Evolutionary conservation across 805 yeast genomes (phyloP).

Genomic region (Pichia scutulata): DNA sequence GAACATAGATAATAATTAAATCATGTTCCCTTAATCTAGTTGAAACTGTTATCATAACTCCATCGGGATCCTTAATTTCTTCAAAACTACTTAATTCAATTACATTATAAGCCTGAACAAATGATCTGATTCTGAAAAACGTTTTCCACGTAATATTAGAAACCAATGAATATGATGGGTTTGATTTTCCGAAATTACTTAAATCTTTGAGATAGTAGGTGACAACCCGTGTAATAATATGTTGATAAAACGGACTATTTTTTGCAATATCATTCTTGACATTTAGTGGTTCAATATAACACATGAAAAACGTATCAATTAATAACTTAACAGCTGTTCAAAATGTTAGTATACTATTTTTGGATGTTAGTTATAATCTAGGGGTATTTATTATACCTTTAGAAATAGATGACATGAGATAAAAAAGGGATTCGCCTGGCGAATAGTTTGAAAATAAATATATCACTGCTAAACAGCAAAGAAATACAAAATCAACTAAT

Average conservation of each 20-base stretch:
- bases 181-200: conserved; percentile 7
- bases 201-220: conserved; percentile 17
- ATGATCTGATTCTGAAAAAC: conserved; percentile 24
- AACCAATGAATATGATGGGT: conserved; percentile 23
- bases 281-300: conserved; percentile 27
- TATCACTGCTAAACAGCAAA: conserved; percentile 16
- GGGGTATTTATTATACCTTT: conserved; percentile 1
- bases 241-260: conserved; percentile 26
- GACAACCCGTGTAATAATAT: conserved; percentile 15
- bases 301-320: conserved; percentile 20
- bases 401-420: not conserved
- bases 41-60: conserved; percentile 25
- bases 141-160: conserved; percentile 27
- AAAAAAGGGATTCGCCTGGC: conserved; percentile 12
- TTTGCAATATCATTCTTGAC: conserved; percentile 23
- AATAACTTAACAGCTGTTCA: conserved; percentile 17
- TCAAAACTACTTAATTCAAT: conserved; percentile 27
- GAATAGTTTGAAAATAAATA: conserved; percentile 24
- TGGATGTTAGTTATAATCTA: not conserved
- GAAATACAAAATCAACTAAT: conserved; percentile 23
- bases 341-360: not conserved
- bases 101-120: conserved; percentile 29
- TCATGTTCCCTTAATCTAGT: conserved; percentile 31
- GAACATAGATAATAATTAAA: conserved; percentile 36
- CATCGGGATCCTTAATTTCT: conserved; percentile 13